phyloP scores from a whole-genome alignment of 2,329 filamentous ascomycete genomes.

The Paraphaeosphaeria sporulosa region DNA sequence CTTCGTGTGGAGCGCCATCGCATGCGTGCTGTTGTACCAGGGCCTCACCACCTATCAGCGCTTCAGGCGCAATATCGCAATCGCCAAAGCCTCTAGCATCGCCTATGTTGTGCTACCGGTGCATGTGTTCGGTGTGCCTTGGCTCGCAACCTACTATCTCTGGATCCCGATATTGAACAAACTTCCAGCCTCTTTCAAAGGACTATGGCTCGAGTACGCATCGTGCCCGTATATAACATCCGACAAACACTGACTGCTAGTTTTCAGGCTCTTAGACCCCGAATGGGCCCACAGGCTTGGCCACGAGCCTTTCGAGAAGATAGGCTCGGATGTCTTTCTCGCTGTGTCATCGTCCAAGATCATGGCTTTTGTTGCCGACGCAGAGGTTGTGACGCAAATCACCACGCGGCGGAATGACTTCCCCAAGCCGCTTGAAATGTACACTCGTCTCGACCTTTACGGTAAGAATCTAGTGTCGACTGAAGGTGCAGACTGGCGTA shows the following conservation, averaged over 20 bases:
- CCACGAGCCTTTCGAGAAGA: conserved; percentile 64
- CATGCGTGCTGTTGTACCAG: conserved; percentile 41
- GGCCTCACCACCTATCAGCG: conserved; percentile 43
- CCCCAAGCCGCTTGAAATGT: conserved; percentile 70
- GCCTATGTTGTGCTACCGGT: conserved; percentile 53
- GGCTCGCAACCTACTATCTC: conserved; percentile 63
- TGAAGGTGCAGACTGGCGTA: conserved; percentile 73
- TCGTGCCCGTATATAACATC: background rate
- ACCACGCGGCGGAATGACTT: conserved; percentile 73
- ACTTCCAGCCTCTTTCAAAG: conserved; percentile 64
- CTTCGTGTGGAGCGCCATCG: conserved; percentile 34
- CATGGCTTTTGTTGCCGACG: conserved; percentile 66
- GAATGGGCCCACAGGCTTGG: conserved; percentile 67
- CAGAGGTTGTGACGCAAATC: conserved; percentile 72
- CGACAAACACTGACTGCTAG: conserved; percentile 15
- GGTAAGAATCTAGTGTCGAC: conserved; percentile 76
- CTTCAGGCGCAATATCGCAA: conserved; percentile 51
- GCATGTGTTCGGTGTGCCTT: conserved; percentile 60
- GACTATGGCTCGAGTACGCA: conserved; percentile 67
- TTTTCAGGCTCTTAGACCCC: conserved; percentile 60
- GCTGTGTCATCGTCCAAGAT: conserved; percentile 66
- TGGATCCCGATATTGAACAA: conserved; percentile 64
- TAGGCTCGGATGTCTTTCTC: conserved; percentile 69
- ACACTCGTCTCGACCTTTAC: conserved; percentile 68
- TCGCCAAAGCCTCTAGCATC: conserved; percentile 56